Evolutionary conservation across 2,329 filamentous ascomycete species (phyloP).

Genomic region (Curvularia hawaiiensis): DNA sequence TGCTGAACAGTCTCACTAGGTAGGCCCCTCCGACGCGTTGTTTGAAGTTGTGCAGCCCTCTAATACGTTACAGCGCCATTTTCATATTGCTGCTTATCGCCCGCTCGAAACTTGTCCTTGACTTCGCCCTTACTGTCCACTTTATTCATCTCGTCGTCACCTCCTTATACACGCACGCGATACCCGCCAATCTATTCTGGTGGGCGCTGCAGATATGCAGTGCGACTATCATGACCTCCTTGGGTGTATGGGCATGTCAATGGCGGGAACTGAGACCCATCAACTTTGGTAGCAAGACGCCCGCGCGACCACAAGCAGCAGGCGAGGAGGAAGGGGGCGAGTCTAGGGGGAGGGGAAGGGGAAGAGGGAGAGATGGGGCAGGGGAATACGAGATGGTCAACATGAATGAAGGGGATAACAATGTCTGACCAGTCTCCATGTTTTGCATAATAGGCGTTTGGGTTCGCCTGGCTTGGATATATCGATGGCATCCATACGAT

Average conservation of each 20-base stretch:
- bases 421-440: slow-evolving; percentile 32
- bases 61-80: slow-evolving; percentile 66
- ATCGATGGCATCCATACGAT: slow-evolving; percentile 6
- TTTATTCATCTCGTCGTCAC: slow-evolving; percentile 79
- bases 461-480: slow-evolving; percentile 26
- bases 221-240: slow-evolving; percentile 66
- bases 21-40: slow-evolving; percentile 45
- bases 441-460: slow-evolving; percentile 37
- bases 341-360: slow-evolving; percentile 47
- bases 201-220: slow-evolving; percentile 73
- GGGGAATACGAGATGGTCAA: slow-evolving; percentile 57
- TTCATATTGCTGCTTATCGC: slow-evolving; percentile 83
- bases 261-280: slow-evolving; percentile 90
- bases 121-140: slow-evolving; percentile 91
- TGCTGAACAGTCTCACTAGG: slow-evolving; percentile 68
- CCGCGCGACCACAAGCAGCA: slow-evolving; percentile 26
- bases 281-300: slow-evolving; percentile 71
- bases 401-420: slow-evolving; percentile 48
- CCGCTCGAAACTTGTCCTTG: slow-evolving; percentile 90
- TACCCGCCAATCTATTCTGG: slow-evolving; percentile 85
- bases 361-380: slow-evolving; percentile 51
- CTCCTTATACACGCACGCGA: slow-evolving; percentile 74
- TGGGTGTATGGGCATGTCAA: slow-evolving; percentile 89
- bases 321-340: slow-evolving; percentile 47
- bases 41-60: background rate